A percentile compares a stretch with the other conserved stretches of the same genome.
Conservation (phyloP, 768 basidiomycete species). For the Mycena albidolilacea region DNA sequence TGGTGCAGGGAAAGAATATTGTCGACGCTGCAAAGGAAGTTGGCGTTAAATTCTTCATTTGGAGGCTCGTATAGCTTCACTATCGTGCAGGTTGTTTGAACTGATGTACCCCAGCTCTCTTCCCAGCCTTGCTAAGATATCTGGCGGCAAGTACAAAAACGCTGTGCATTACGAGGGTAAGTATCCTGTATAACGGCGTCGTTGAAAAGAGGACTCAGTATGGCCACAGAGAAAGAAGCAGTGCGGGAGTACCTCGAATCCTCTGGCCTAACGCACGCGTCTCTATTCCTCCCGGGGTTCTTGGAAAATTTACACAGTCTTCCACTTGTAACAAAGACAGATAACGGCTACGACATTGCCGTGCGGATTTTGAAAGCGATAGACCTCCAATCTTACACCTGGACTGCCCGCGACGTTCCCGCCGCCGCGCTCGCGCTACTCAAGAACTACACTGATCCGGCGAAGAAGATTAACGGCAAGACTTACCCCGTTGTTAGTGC, state of each 20-base stretch:
- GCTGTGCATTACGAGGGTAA: not conserved
- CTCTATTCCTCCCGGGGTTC: conserved; percentile 17
- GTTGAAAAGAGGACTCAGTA: too few relatives aligned
- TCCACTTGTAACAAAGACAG: conserved; percentile 1
- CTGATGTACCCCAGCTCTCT: conserved; percentile 9
- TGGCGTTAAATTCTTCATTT: conserved; percentile 25
- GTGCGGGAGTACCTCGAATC: conserved; percentile 22
- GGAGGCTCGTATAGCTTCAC: not conserved
- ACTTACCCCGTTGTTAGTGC: conserved; percentile 22
- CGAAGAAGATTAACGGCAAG: conserved; percentile 13
- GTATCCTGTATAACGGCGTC: too few relatives aligned
- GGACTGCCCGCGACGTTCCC: conserved; percentile 19
- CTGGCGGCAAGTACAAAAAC: conserved; percentile 25
- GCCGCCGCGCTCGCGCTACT: conserved; percentile 22
- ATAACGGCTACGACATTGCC: not conserved
- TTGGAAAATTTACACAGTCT: conserved; percentile 15
- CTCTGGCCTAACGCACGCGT: conserved; percentile 14
- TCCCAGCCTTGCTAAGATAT: not conserved
- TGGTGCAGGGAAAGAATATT: conserved; percentile 10
- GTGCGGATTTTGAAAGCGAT: not conserved
- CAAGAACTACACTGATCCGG: conserved; percentile 21
- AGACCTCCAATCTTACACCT: not conserved
- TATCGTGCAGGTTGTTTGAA: not conserved
- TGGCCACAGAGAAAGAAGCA: conserved; percentile 5
- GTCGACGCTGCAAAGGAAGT: conserved; percentile 15